These are phyloP conservation scores for Penicillium coprophilum DNA, from an alignment of 495 filamentous ascomycete genomes.

Conservation along the genomic window DNA sequence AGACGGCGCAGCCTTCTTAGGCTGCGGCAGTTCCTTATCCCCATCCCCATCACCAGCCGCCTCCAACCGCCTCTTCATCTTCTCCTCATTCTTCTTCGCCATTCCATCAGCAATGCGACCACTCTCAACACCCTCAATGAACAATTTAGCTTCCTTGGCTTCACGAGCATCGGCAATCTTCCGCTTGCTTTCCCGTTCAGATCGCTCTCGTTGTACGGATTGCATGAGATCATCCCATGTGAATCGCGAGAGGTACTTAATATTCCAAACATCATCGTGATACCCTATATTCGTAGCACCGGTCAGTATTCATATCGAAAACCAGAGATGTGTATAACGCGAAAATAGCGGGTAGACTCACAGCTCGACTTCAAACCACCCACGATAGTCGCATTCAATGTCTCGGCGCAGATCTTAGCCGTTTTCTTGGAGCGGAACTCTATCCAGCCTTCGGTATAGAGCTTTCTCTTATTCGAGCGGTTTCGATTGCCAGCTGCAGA, in stretches of 20 bases:
- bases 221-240: conserved; percentile 73
- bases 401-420: conserved; percentile 81
- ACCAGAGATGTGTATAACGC: not conserved
- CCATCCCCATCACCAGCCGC: conserved; percentile 20
- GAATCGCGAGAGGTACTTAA: conserved; percentile 72
- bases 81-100: conserved; percentile 61
- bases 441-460: conserved; percentile 90
- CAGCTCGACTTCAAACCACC: conserved; percentile 68
- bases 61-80: conserved; percentile 45
- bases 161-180: conserved; percentile 73
- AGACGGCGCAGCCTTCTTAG: conserved; percentile 25
- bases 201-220: conserved; percentile 71
- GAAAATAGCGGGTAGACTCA: not conserved
- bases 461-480: conserved; percentile 86
- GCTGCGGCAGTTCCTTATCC: conserved; percentile 15
- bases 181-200: conserved; percentile 75
- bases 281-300: conserved; percentile 44
- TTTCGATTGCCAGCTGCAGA: conserved; percentile 54
- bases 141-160: conserved; percentile 79
- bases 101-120: conserved; percentile 75
- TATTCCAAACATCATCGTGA: conserved; percentile 89
- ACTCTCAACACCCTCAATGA: conserved; percentile 78
- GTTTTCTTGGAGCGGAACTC: conserved; percentile 77
- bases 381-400: conserved; percentile 77
- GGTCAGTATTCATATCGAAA: not conserved